Percentiles rank a stretch among this genome's conserved stretches.
phyloP scores from a whole-genome alignment of 2,329 filamentous ascomycete genomes.

The Epichloe coenophiala region DNA sequence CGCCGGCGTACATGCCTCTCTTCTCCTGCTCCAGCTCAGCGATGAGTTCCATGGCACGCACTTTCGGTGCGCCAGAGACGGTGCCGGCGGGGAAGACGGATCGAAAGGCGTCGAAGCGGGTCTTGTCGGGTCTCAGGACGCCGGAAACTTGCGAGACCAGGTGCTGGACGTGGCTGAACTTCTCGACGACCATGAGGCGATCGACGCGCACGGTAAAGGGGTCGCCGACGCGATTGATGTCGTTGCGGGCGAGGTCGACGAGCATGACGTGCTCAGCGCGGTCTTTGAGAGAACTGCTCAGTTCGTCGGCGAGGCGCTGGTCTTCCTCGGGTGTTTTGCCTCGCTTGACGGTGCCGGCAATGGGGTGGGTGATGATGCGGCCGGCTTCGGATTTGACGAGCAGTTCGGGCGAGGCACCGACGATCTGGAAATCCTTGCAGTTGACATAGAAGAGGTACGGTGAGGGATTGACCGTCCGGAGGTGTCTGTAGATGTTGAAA shows the following conservation, averaged over 20 bases:
- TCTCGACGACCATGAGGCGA: conserved; percentile 83
- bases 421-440: conserved; percentile 84
- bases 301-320: conserved; percentile 60
- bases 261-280: conserved; percentile 94
- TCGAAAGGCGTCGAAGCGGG: conserved; percentile 87
- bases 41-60: conserved; percentile 93
- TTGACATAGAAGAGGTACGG: conserved; percentile 96
- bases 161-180: conserved; percentile 95
- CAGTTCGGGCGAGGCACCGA: conserved; percentile 88
- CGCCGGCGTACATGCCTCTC: conserved; percentile 87
- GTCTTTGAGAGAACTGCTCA: conserved; percentile 75
- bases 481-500: conserved; percentile 94
- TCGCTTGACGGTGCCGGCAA: conserved; percentile 87
- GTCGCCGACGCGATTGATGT: conserved; percentile 91
- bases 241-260: conserved; percentile 89
- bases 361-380: conserved; percentile 88
- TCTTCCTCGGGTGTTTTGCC: conserved; percentile 74
- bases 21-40: conserved; percentile 90
- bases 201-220: conserved; percentile 83
- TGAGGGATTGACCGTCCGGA: conserved; percentile 94
- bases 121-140: conserved; percentile 68
- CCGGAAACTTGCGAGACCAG: conserved; percentile 92
- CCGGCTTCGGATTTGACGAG: conserved; percentile 82
- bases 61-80: conserved; percentile 89
- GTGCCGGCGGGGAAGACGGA: conserved; percentile 96